A percentile compares a stretch with the other conserved stretches of the same genome.
Conservation (phyloP, 2,329 filamentous ascomycete species). For the Xylaria sp. region DNA sequence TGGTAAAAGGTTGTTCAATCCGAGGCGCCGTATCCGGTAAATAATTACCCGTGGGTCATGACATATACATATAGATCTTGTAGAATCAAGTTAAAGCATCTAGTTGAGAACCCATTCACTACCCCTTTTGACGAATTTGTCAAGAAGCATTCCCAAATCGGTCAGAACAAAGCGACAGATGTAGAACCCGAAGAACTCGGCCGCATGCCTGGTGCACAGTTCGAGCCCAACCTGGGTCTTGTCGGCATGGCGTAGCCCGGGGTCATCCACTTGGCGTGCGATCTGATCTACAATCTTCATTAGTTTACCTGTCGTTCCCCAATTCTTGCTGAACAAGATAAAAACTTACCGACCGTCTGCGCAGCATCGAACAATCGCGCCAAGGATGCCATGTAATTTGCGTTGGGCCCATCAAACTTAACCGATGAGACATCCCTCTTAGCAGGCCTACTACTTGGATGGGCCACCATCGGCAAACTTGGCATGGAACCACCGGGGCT, state of each 20-base stretch:
- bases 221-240: slow-evolving; percentile 96
- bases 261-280: slow-evolving; percentile 94
- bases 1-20: slow-evolving; percentile 9
- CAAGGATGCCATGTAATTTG: slow-evolving; percentile 90
- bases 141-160: slow-evolving; percentile 85
- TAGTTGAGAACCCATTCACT: slow-evolving; percentile 83
- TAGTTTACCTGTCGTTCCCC: slow-evolving; percentile 36
- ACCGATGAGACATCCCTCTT: slow-evolving; percentile 77
- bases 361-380: slow-evolving; percentile 92
- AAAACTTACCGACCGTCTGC: slow-evolving; percentile 84
- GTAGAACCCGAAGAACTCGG: slow-evolving; percentile 98
- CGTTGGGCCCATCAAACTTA: slow-evolving; percentile 84
- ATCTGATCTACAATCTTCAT: slow-evolving; percentile 78
- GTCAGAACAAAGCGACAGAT: slow-evolving; percentile 93
- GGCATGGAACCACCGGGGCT: slow-evolving; percentile 75
- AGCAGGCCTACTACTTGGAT: slow-evolving; percentile 72
- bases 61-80: neutral
- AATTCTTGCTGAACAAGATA: neutral
- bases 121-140: slow-evolving; percentile 97
- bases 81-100: slow-evolving; percentile 6
- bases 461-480: slow-evolving; percentile 79
- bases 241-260: slow-evolving; percentile 88
- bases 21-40: slow-evolving; percentile 14
- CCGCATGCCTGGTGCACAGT: slow-evolving; percentile 89
- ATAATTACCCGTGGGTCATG: slow-evolving; percentile 6